A percentile compares a stretch with the other conserved stretches of the same genome.
These are phyloP conservation scores for Dujonia santamariae DNA, from an alignment of 1,139 yeast species.

Conservation along the genomic window DNA sequence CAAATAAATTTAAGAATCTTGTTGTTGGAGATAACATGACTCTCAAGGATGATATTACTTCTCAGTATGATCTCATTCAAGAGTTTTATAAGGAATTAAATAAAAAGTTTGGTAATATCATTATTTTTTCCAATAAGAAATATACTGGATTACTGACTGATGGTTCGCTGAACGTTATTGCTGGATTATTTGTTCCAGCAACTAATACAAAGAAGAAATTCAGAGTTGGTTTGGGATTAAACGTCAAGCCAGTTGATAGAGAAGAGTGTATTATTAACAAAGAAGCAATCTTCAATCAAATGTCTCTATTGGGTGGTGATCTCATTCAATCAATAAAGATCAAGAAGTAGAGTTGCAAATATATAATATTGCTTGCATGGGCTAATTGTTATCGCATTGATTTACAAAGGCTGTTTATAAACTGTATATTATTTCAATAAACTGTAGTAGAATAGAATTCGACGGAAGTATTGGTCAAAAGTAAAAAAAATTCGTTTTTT, in stretches of 20 bases:
- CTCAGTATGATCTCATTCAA: constrained; percentile 55
- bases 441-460: too few species aligned
- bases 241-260: constrained; percentile 58
- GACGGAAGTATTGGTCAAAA: too few species aligned
- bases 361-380: not conserved
- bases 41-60: constrained; percentile 44
- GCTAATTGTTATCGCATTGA: not conserved
- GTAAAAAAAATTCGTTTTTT: too few species aligned
- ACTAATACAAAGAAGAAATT: constrained; percentile 58
- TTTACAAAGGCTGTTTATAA: too few species aligned
- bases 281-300: constrained; percentile 72
- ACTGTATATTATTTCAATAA: too few species aligned
- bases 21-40: constrained; percentile 29
- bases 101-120: constrained; percentile 51
- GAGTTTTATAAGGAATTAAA: constrained; percentile 55
- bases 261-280: constrained; percentile 66
- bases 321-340: constrained; percentile 34
- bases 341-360: constrained; percentile 13
- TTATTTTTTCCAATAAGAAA: constrained; percentile 59
- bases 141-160: constrained; percentile 49
- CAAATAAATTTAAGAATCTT: constrained; percentile 64
- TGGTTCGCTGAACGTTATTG: constrained; percentile 52
- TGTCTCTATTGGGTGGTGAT: constrained; percentile 75
- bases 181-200: constrained; percentile 79
- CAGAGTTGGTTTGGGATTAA: constrained; percentile 76